Evolutionary conservation across 2,329 filamentous ascomycete species (phyloP).

Genomic region (Magnaporthiopsis poae): DNA sequence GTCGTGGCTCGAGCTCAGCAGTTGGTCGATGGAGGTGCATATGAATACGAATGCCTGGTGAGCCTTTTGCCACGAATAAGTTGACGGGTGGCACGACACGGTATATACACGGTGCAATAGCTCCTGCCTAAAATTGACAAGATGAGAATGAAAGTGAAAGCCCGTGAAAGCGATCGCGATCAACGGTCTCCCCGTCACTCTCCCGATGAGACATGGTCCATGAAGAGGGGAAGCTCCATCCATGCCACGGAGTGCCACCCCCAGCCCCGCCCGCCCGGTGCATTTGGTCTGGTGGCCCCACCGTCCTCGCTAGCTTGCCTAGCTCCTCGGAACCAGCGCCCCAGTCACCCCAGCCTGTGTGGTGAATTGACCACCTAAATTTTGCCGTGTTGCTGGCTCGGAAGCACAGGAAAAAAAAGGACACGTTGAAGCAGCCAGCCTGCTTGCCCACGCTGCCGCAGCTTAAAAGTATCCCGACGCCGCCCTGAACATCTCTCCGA

Average conservation of each 20-base stretch:
- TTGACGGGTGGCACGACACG: too few species aligned
- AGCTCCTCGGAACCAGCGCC: conserved; percentile 4
- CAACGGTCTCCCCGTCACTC: too few species aligned
- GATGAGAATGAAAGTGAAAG: too few species aligned
- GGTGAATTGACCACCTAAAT: conserved; percentile 10
- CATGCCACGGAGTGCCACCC: not conserved
- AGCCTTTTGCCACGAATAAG: not conserved
- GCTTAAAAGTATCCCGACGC: conserved; percentile 6
- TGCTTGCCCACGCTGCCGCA: not conserved
- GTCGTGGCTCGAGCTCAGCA: not conserved
- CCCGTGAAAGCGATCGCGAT: too few species aligned
- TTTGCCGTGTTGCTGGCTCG: not conserved
- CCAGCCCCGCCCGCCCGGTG: not conserved
- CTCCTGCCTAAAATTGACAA: too few species aligned
- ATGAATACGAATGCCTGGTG: not conserved
- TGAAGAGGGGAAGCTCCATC: not conserved
- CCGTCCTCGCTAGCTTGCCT: not conserved
- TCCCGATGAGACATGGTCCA: not conserved
- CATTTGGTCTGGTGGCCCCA: conserved; percentile 3
- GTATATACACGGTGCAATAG: too few species aligned
- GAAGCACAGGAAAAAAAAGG: conserved; percentile 8
- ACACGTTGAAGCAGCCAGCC: conserved; percentile 5
- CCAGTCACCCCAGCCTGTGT: not conserved
- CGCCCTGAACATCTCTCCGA: not conserved
- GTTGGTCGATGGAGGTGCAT: not conserved